phyloP scores from a whole-genome alignment of 257 asterid species.

The Nicotiana tabacum region DNA sequence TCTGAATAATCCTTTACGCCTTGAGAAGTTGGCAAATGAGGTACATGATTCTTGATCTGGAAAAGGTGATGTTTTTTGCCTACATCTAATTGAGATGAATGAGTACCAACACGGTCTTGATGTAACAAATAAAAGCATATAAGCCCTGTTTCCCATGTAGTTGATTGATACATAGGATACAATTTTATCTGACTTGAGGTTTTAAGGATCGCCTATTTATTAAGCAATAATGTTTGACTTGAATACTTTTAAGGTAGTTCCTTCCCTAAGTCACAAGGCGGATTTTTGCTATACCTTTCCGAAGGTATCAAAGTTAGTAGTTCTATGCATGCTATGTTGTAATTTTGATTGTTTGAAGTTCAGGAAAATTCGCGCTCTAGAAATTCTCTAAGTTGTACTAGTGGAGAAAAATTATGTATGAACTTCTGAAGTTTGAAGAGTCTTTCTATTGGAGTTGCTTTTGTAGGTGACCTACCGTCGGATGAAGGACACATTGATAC shows the following conservation, averaged over 20 bases:
- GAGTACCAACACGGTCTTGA: neutral
- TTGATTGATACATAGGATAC: neutral
- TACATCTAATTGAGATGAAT: neutral
- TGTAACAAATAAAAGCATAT: neutral
- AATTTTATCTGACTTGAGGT: neutral
- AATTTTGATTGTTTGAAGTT: neutral
- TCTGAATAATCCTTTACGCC: conserved; percentile 76
- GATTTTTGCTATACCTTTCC: neutral
- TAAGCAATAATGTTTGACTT: neutral
- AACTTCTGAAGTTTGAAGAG: neutral
- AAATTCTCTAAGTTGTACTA: neutral
- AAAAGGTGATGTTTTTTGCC: neutral
- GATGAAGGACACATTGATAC: conserved; percentile 83
- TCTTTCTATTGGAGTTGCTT: conserved; percentile 15
- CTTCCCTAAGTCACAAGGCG: neutral
- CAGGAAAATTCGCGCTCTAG: neutral
- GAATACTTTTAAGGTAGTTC: neutral
- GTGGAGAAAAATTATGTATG: neutral
- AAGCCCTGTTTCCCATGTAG: neutral
- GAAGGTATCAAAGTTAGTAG: neutral
- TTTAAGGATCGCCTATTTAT: neutral
- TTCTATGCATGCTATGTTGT: neutral
- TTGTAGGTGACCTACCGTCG: conserved; percentile 85
- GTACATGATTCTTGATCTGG: conserved; percentile 28
- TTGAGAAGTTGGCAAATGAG: conserved; percentile 94